phyloP scores from a whole-genome alignment of 148 eudicot genomes.

The Pharnaceum exiguum region DNA sequence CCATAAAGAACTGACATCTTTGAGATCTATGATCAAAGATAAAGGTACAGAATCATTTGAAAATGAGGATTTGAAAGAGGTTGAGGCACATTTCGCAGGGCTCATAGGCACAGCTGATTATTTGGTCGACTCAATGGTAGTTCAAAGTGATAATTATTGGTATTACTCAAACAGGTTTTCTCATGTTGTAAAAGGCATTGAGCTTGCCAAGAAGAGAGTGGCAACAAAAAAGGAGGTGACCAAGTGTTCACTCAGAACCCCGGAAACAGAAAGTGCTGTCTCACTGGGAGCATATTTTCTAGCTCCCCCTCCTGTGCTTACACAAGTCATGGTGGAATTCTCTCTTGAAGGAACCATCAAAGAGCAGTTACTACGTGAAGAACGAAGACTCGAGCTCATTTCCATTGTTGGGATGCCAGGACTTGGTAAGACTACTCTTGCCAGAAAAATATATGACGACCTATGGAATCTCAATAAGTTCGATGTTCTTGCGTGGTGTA shows the following conservation, averaged over 20 bases:
- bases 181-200: neutral
- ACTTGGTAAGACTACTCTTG: constrained; percentile 1
- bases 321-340: neutral
- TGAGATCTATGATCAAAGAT: neutral
- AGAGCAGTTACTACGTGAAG: neutral
- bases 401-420: constrained; percentile 5
- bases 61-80: neutral
- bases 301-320: neutral
- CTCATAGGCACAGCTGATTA: neutral
- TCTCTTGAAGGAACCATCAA: neutral
- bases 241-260: neutral
- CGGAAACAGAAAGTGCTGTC: no score
- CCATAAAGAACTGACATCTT: neutral
- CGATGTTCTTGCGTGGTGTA: neutral
- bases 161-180: neutral
- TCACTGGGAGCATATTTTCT: neutral
- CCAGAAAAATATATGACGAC: neutral
- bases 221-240: neutral
- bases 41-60: neutral
- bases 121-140: neutral
- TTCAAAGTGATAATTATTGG: neutral
- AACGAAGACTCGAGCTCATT: neutral
- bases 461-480: neutral
- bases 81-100: neutral
- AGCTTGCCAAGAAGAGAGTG: neutral